Base-by-base conservation (phyloP, 2,329 filamentous ascomycete genomes). In the Didymella exigua region DNA sequence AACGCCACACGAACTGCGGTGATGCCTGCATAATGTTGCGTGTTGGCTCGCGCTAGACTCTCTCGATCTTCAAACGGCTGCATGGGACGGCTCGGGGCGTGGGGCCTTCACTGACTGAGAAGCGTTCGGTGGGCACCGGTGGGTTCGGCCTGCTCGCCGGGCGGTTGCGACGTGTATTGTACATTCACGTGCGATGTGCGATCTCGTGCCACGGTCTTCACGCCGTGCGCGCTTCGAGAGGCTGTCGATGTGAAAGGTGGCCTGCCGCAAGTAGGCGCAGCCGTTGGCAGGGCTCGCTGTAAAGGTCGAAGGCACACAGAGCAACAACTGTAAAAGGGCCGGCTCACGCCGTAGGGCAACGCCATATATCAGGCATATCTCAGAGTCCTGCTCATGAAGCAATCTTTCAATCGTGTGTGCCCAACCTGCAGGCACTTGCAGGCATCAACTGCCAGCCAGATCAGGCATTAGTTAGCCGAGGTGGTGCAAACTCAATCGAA, bases 31-130 rank as follows among this genome's bases (percentile, higher is more conserved):
- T 46, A 21, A 45, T 34, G 36, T 42, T 52, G 49, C 54, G 53
- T 46, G 34, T 47, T 30, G 30, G 44, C 44, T 49, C 29, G 27
- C 54, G 36, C 49, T 57, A 57, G n/a, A 41, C n/a, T 31, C 36
- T 23, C 37, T 29, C 14, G 21, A 14, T 49, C 41, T 27, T 21
- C 43, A 40, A 53, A 53, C 54, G 49, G 48, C 48, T 48, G 54
- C 48, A 56, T 52, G 43, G 48, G 49, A 49, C 49, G 49, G 44
- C 45, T 57, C 49, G 44, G 49, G 41, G 49, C 44, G 54, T 52
- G 48, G 48, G 49, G 31, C 29, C 26, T 47, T 50, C 36, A 42
- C 34, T 37, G 40, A 44, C 19, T 34, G 36, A 46, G 34, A 33
- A 41, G 41, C 46, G 46, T 41, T 55, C 52, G 47, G 52, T 46